A percentile compares a stretch with the other conserved stretches of the same genome.
These are phyloP conservation scores for Solanum hybrid DNA, from an alignment of 305 asterid genomes.

Conservation along the genomic window DNA sequence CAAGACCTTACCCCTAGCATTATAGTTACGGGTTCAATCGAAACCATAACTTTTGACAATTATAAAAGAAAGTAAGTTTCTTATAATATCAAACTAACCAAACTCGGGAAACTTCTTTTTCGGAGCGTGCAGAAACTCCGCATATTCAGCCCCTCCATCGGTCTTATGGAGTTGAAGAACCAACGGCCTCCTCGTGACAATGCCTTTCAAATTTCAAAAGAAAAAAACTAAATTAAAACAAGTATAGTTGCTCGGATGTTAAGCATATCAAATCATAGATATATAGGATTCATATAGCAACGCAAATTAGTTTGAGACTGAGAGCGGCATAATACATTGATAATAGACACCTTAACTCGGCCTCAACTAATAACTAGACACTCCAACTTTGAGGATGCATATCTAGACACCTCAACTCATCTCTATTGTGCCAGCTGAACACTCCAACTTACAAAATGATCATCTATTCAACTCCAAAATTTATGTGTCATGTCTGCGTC, in stretches of 20 bases:
- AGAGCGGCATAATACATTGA: background rate
- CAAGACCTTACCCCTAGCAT: background rate
- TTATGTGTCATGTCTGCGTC: background rate
- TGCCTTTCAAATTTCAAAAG: constrained; percentile 35
- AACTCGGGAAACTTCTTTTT: constrained; percentile 69
- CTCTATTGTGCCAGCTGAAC: background rate
- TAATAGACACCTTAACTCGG: background rate
- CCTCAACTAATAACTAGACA: background rate
- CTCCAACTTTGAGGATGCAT: background rate
- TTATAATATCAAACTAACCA: constrained; percentile 34
- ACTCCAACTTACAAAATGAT: background rate
- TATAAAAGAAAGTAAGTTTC: background rate
- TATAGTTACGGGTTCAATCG: background rate
- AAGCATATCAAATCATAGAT: background rate
- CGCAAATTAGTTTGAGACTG: background rate
- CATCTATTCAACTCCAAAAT: too few species aligned
- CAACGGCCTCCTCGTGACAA: constrained; percentile 96
- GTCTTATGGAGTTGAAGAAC: constrained; percentile 93
- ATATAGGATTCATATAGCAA: background rate
- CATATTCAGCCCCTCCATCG: constrained; percentile 77
- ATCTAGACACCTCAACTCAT: background rate
- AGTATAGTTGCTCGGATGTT: background rate
- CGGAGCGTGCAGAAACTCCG: constrained; percentile 89
- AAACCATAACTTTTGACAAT: background rate
- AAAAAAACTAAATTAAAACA: background rate